A percentile compares a stretch with the other conserved stretches of the same genome.
These are phyloP conservation scores for Noccaea bulbosa DNA, from an alignment of 345 rosid genomes.

Conservation along the genomic window DNA sequence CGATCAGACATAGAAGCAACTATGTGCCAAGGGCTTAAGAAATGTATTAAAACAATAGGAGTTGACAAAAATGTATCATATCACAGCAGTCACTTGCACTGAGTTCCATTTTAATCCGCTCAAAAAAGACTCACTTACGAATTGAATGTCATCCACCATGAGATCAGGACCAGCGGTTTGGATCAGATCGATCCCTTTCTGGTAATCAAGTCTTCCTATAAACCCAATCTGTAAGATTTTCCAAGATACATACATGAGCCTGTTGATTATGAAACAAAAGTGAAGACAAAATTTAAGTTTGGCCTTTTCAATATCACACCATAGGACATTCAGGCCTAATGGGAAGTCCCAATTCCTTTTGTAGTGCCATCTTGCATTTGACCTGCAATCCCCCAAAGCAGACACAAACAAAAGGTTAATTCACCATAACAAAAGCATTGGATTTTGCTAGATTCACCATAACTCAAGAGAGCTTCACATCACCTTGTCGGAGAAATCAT, in stretches of 20 bases:
- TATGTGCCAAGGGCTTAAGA: neutral
- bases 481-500: constrained; percentile 87
- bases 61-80: neutral
- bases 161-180: constrained; percentile 71
- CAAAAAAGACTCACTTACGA: constrained; percentile 66
- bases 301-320: constrained; percentile 50
- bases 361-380: constrained; percentile 83
- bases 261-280: neutral
- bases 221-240: constrained; percentile 74
- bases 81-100: neutral
- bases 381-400: constrained; percentile 55
- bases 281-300: neutral
- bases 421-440: constrained; percentile 33
- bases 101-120: neutral
- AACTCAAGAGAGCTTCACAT: constrained; percentile 3
- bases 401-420: constrained; percentile 23
- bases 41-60: neutral
- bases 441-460: too few species aligned
- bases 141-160: constrained; percentile 86
- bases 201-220: constrained; percentile 93
- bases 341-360: constrained; percentile 89
- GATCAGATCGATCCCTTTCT: constrained; percentile 92
- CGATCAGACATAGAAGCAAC: neutral
- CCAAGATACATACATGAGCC: constrained; percentile 7
- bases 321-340: constrained; percentile 81